Evolutionary conservation across 768 basidiomycete genomes (phyloP).

Genomic region (Boletus pseudo-olivaceus): DNA sequence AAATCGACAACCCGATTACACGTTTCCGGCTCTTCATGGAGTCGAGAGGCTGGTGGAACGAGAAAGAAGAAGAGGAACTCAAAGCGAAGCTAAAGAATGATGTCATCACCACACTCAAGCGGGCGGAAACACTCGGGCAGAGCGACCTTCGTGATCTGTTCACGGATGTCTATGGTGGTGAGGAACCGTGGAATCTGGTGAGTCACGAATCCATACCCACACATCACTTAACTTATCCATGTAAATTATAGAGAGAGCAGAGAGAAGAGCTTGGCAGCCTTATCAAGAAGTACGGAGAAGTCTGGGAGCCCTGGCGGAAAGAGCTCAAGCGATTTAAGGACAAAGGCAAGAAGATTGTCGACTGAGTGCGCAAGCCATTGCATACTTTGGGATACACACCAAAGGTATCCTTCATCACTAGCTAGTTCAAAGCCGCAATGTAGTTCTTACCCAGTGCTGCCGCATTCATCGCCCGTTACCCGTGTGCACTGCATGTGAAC

Average conservation of each 20-base stretch:
- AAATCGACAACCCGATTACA: conserved; percentile 83
- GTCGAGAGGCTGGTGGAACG: conserved; percentile 80
- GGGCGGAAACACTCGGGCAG: conserved; percentile 67
- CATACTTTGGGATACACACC: not conserved
- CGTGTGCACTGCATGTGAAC: not conserved
- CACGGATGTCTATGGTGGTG: conserved; percentile 82
- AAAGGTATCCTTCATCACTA: not conserved
- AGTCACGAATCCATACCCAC: conserved; percentile 29
- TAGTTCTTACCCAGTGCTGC: not conserved
- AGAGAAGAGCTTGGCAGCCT: conserved; percentile 70
- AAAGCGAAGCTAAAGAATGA: conserved; percentile 66
- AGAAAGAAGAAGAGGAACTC: conserved; percentile 66
- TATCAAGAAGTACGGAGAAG: conserved; percentile 80
- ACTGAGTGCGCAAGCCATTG: conserved; percentile 14
- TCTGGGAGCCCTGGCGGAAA: conserved; percentile 81
- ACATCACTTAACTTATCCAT: not conserved
- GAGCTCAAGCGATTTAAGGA: conserved; percentile 77
- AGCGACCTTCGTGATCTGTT: conserved; percentile 78
- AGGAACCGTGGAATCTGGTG: conserved; percentile 82
- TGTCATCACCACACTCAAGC: conserved; percentile 75
- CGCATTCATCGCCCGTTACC: not conserved
- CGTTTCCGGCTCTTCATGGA: conserved; percentile 87
- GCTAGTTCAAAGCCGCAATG: not conserved
- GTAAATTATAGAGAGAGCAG: conserved; percentile 65
- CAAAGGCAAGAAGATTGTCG: conserved; percentile 57